Conservation (phyloP, 2,329 filamentous ascomycete genomes). For the Calonectria pteridis region DNA sequence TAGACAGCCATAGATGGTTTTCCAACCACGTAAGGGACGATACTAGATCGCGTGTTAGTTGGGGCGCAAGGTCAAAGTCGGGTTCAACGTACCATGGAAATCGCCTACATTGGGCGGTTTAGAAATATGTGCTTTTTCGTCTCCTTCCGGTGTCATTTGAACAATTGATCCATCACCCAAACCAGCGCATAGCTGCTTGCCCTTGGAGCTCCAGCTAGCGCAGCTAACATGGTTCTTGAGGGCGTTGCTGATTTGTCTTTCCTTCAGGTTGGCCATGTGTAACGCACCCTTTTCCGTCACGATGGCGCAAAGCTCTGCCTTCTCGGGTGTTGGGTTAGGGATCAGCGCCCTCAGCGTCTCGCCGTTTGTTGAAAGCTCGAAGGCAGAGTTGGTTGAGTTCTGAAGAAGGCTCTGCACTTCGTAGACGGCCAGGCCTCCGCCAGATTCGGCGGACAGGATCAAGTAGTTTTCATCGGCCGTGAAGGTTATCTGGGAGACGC, state of each 20-base stretch:
- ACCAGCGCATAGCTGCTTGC: constrained; percentile 93
- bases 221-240: constrained; percentile 84
- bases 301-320: constrained; percentile 81
- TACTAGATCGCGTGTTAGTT: constrained; percentile 60
- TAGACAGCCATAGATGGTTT: constrained; percentile 84
- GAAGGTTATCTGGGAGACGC: constrained; percentile 90
- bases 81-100: constrained; percentile 72
- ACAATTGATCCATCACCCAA: constrained; percentile 82
- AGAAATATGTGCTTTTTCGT: constrained; percentile 82
- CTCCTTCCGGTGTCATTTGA: constrained; percentile 87
- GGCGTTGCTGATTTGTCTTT: constrained; percentile 70
- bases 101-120: constrained; percentile 76
- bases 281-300: constrained; percentile 86
- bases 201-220: constrained; percentile 90
- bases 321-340: constrained; percentile 83
- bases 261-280: constrained; percentile 84
- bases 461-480: constrained; percentile 90
- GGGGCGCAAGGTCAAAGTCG: constrained; percentile 20
- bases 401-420: constrained; percentile 77
- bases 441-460: constrained; percentile 83
- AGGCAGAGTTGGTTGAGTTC: constrained; percentile 74
- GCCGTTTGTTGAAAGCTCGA: constrained; percentile 83
- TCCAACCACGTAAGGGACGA: constrained; percentile 90
- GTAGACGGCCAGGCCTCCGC: constrained; percentile 87
- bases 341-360: constrained; percentile 79